These are phyloP conservation scores for Polyplosphaeria fusca DNA, from an alignment of 495 filamentous ascomycete species.

Conservation along the genomic window DNA sequence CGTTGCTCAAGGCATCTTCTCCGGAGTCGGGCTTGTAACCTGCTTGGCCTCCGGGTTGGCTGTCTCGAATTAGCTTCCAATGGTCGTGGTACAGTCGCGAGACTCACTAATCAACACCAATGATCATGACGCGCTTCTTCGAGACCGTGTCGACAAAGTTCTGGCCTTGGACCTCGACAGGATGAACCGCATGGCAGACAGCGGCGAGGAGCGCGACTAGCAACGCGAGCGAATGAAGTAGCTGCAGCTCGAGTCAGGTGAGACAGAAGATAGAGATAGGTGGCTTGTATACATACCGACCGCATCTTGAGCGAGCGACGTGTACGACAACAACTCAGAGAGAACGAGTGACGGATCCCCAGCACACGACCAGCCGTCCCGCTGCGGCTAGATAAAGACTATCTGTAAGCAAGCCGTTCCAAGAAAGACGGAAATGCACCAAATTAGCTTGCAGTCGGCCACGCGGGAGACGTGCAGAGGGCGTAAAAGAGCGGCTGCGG, in stretches of 20 bases:
- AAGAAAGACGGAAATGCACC: no score
- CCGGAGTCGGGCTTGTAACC: constrained; percentile 63
- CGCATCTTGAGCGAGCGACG: constrained; percentile 11
- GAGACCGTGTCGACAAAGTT: constrained; percentile 82
- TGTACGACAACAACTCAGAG: no score
- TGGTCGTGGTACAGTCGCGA: no score
- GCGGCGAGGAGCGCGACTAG: constrained; percentile 39
- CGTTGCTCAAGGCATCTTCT: constrained; percentile 73
- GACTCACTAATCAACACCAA: constrained; percentile 69
- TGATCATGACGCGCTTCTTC: constrained; percentile 77
- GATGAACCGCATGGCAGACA: constrained; percentile 63
- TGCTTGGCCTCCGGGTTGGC: constrained; percentile 82
- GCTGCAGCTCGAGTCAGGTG: no score
- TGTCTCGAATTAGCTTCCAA: constrained; percentile 36
- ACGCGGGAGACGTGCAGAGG: no score
- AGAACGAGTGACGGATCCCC: no score
- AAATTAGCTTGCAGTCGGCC: no score
- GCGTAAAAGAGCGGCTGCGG: no score
- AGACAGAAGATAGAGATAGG: background rate
- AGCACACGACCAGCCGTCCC: no score
- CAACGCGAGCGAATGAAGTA: constrained; percentile 5
- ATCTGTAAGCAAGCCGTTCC: no score
- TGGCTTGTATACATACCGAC: constrained; percentile 19
- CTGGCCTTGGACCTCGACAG: constrained; percentile 68
- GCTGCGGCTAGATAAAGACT: no score